Conservation (phyloP, 1,139 yeast genomes). For the Kodamaea alishanica region DNA sequence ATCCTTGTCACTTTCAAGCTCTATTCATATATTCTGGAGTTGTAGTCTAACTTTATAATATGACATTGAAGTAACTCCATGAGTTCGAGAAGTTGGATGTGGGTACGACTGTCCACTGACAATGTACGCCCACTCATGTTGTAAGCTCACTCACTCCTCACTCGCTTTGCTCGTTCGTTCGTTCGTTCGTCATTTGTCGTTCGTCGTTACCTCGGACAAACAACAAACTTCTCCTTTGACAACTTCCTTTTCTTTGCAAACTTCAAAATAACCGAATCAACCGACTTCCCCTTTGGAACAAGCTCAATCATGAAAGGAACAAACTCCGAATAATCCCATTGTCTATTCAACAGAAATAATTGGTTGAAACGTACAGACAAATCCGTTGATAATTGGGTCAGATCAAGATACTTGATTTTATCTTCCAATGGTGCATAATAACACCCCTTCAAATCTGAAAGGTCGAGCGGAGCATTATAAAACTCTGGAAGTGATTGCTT, state of each 20-base stretch:
- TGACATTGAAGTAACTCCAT: too few relatives aligned
- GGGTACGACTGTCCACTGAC: too few relatives aligned
- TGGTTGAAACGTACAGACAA: conserved; percentile 54
- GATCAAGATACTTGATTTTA: conserved; percentile 51
- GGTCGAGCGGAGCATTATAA: conserved; percentile 53
- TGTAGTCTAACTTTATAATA: too few relatives aligned
- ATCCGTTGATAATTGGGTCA: conserved; percentile 45
- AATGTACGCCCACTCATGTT: too few relatives aligned
- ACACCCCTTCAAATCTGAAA: conserved; percentile 51
- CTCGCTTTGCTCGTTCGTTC: neutral
- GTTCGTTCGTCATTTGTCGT: too few relatives aligned
- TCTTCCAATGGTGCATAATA: conserved; percentile 46
- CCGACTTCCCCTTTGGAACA: conserved; percentile 53
- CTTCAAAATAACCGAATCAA: conserved; percentile 71
- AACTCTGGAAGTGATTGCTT: conserved; percentile 63
- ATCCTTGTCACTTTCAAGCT: too few relatives aligned
- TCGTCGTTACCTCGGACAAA: conserved; percentile 9
- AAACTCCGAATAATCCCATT: conserved; percentile 74
- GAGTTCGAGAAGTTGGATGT: too few relatives aligned
- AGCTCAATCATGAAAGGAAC: conserved; percentile 62
- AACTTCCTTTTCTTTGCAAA: conserved; percentile 64
- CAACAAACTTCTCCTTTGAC: conserved; percentile 39
- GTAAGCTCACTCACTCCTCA: conserved; percentile 1
- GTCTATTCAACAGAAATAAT: conserved; percentile 55
- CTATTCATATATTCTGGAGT: too few relatives aligned